phyloP scores from a whole-genome alignment of 2,329 filamentous ascomycete genomes.

The Fusarium pseudonygamai region DNA sequence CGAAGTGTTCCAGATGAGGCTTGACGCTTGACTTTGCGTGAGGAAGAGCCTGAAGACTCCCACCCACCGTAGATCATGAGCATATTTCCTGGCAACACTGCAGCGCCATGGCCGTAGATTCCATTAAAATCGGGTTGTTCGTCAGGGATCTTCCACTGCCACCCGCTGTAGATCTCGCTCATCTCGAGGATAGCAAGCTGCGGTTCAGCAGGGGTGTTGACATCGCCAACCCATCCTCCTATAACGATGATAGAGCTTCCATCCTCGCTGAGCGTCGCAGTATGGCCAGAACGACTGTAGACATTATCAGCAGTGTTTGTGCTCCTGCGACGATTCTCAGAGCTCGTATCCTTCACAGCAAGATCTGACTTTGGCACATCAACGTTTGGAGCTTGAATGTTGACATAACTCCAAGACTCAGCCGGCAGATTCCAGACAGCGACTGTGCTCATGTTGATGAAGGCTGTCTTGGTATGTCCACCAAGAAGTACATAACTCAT shows the following conservation, averaged over 20 bases:
- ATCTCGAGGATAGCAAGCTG: slow-evolving; percentile 82
- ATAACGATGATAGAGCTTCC: slow-evolving; percentile 80
- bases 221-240: slow-evolving; percentile 92
- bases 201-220: slow-evolving; percentile 78
- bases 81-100: slow-evolving; percentile 71
- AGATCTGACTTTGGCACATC: slow-evolving; percentile 62
- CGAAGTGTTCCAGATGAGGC: slow-evolving; percentile 42
- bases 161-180: slow-evolving; percentile 77
- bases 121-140: slow-evolving; percentile 57
- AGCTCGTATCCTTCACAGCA: slow-evolving; percentile 51
- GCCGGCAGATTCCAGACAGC: slow-evolving; percentile 89
- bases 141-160: slow-evolving; percentile 75
- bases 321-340: slow-evolving; percentile 14
- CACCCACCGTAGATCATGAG: slow-evolving; percentile 75
- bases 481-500: slow-evolving; percentile 84
- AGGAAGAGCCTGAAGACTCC: slow-evolving; percentile 57
- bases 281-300: slow-evolving; percentile 89
- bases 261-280: slow-evolving; percentile 81
- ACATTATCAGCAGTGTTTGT: slow-evolving; percentile 55
- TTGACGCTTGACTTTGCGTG: slow-evolving; percentile 50
- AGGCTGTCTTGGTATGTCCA: slow-evolving; percentile 83
- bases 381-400: slow-evolving; percentile 60
- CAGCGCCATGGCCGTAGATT: slow-evolving; percentile 71
- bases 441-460: slow-evolving; percentile 93
- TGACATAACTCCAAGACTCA: slow-evolving; percentile 84